Evolutionary conservation across 257 asterid species (phyloP).

Genomic region (Solanum virginianum): DNA sequence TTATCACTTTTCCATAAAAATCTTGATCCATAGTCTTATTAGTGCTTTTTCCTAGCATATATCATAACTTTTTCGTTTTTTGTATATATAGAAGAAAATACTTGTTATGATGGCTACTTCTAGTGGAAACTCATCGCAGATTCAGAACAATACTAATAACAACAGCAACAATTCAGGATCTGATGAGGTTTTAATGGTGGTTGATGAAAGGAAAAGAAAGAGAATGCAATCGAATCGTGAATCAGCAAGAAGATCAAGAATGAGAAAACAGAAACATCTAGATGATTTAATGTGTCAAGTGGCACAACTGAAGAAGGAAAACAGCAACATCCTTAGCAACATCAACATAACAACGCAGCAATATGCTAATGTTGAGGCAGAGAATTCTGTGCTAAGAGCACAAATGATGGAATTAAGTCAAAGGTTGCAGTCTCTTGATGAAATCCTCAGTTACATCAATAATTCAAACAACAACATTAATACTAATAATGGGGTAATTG

Average conservation of each 20-base stretch:
- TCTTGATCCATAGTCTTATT: not conserved
- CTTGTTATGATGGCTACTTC: constrained; percentile 40
- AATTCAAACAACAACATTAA: constrained; percentile 11
- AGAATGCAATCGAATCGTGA: constrained; percentile 90
- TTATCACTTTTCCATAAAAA: not conserved
- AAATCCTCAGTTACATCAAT: constrained; percentile 37
- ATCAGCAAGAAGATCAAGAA: constrained; percentile 80
- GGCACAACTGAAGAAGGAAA: constrained; percentile 39
- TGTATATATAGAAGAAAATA: not conserved
- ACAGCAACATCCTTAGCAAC: constrained; percentile 23
- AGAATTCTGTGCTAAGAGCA: constrained; percentile 65
- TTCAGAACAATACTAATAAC: not conserved
- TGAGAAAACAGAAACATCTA: constrained; percentile 76
- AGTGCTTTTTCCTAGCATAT: not conserved
- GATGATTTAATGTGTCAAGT: constrained; percentile 58
- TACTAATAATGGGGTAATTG: not conserved
- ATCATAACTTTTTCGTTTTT: not conserved
- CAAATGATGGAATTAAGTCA: constrained; percentile 71
- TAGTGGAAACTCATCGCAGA: constrained; percentile 50
- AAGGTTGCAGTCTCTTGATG: constrained; percentile 53
- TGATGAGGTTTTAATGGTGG: constrained; percentile 30
- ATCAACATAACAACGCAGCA: constrained; percentile 35
- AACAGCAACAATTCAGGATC: constrained; percentile 19
- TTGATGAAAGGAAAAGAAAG: constrained; percentile 50
- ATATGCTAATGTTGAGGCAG: constrained; percentile 45